These are phyloP conservation scores for Piper longum DNA, from an alignment of 164 flowering plant genomes.

Conservation along the genomic window DNA sequence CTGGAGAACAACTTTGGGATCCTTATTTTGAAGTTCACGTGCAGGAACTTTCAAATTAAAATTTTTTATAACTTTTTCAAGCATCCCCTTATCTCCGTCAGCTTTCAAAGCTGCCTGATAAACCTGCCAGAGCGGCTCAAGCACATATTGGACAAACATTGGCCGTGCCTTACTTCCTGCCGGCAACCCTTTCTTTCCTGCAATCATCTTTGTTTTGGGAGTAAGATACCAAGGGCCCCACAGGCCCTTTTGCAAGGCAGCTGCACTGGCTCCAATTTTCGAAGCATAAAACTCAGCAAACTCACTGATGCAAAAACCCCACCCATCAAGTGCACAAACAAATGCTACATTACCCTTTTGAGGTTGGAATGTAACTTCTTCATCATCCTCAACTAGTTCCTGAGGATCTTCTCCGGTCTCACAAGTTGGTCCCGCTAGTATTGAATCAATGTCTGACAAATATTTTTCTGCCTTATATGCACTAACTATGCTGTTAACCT, in stretches of 20 bases:
- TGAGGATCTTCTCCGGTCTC: constrained; percentile 29
- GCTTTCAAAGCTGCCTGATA: constrained; percentile 47
- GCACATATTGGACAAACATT: constrained; percentile 84
- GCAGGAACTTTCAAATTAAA: constrained; percentile 53
- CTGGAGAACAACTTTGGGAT: constrained; percentile 64
- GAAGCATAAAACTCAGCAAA: constrained; percentile 73
- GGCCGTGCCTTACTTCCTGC: constrained; percentile 44
- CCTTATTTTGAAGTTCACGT: constrained; percentile 81
- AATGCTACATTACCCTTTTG: constrained; percentile 90
- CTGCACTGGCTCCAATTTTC: constrained; percentile 50
- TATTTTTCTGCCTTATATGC: constrained; percentile 76
- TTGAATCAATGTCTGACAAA: constrained; percentile 72
- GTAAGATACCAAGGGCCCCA: constrained; percentile 75
- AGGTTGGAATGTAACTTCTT: constrained; percentile 78
- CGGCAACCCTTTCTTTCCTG: constrained; percentile 51
- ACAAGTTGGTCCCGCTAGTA: constrained; percentile 38
- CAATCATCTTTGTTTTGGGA: constrained; percentile 68
- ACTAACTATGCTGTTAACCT: constrained; percentile 40
- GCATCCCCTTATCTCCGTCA: constrained; percentile 46
- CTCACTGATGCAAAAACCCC: constrained; percentile 65
- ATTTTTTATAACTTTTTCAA: constrained; percentile 58
- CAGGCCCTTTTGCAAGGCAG: constrained; percentile 45
- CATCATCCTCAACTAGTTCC: constrained; percentile 69
- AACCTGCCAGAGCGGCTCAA: constrained; percentile 85
- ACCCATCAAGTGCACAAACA: constrained; percentile 88